These are phyloP conservation scores for Eremothecium coryli DNA, from an alignment of 1,139 yeast genomes.

Conservation along the genomic window DNA sequence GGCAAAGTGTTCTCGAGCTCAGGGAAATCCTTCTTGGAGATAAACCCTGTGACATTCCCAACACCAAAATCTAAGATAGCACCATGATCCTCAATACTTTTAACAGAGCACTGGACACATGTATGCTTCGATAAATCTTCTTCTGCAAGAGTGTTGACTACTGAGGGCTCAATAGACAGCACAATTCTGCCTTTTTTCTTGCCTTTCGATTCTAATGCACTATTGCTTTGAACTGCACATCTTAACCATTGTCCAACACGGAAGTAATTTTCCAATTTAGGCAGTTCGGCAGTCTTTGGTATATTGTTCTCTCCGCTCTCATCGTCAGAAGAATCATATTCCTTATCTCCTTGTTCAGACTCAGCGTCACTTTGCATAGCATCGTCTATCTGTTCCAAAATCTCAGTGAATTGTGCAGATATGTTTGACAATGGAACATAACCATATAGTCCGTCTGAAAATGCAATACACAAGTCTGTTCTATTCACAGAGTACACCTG, in stretches of 20 bases:
- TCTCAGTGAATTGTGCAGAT: constrained; percentile 51
- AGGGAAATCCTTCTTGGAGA: constrained; percentile 56
- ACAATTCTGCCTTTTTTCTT: constrained; percentile 50
- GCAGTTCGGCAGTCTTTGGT: constrained; percentile 38
- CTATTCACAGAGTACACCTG: constrained; percentile 55
- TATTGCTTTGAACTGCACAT: constrained; percentile 53
- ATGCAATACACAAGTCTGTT: constrained; percentile 55
- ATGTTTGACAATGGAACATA: constrained; percentile 69
- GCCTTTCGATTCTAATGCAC: constrained; percentile 31
- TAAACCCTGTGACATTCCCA: constrained; percentile 53
- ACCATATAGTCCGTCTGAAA: constrained; percentile 81
- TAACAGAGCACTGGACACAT: constrained; percentile 65
- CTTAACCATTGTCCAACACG: constrained; percentile 77
- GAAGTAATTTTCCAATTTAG: constrained; percentile 49
- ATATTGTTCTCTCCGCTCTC: too few species aligned
- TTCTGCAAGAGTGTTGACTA: constrained; percentile 53
- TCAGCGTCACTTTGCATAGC: constrained; percentile 33
- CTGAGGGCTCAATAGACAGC: constrained; percentile 65
- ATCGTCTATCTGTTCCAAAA: constrained; percentile 47
- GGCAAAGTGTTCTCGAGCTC: constrained; percentile 26
- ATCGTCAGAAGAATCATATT: constrained; percentile 29
- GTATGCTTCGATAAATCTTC: constrained; percentile 59
- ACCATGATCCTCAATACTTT: constrained; percentile 88
- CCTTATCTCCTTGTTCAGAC: constrained; percentile 31
- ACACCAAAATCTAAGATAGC: constrained; percentile 64